A percentile compares a stretch with the other conserved stretches of the same genome.
These are phyloP conservation scores for Nidularia sp. DNA, from an alignment of 768 basidiomycete genomes.

Conservation along the genomic window DNA sequence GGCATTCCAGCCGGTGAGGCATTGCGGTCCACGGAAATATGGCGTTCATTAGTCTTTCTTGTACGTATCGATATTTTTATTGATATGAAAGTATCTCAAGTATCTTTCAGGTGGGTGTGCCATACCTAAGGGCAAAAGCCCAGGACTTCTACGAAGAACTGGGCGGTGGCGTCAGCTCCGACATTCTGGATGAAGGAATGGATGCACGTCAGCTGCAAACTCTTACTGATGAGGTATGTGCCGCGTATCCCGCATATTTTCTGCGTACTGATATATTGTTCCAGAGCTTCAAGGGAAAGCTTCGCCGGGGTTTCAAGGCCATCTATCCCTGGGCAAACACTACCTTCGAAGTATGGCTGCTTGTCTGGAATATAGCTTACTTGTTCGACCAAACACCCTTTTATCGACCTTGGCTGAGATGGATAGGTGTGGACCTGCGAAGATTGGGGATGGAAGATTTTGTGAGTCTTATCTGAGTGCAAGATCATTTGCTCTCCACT, in stretches of 20 bases:
- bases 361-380: conserved; percentile 84
- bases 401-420: conserved; percentile 89
- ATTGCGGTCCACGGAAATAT: conserved; percentile 63
- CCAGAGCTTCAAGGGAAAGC: conserved; percentile 48
- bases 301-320: conserved; percentile 62
- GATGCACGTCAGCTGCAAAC: conserved; percentile 38
- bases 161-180: conserved; percentile 75
- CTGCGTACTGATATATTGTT: conserved; percentile 1
- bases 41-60: conserved; percentile 74
- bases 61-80: conserved; percentile 37
- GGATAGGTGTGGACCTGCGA: conserved; percentile 81
- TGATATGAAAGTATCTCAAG: conserved; percentile 1
- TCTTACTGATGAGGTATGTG: conserved; percentile 49
- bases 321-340: conserved; percentile 83
- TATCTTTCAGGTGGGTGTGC: conserved; percentile 70
- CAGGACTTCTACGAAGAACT: conserved; percentile 89
- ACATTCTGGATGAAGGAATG: conserved; percentile 54
- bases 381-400: conserved; percentile 82
- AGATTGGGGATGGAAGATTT: conserved; percentile 77
- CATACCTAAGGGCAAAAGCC: conserved; percentile 84
- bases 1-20: conserved; percentile 62
- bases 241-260: not conserved
- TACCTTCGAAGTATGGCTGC: conserved; percentile 74
- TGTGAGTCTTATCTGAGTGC: conserved; percentile 36
- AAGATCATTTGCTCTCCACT: not conserved